Evolutionary conservation across 2,329 filamentous ascomycete genomes (phyloP).

Genomic region (Orbilia oligospora): DNA sequence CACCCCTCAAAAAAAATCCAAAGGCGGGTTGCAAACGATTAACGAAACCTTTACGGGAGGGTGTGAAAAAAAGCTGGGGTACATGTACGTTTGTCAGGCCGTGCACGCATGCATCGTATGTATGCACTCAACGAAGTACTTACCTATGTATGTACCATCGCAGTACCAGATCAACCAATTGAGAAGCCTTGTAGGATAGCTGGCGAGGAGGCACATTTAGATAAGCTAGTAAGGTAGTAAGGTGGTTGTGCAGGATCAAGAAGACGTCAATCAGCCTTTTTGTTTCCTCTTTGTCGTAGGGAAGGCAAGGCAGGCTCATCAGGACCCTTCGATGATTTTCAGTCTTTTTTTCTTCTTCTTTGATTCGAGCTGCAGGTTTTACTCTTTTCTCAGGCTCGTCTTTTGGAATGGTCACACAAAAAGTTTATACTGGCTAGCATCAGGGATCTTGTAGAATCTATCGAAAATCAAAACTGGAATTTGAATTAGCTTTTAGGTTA

Average conservation of each 20-base stretch:
- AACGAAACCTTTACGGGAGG: slow-evolving; percentile 10
- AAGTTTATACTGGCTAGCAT: slow-evolving; percentile 24
- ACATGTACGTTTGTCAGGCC: slow-evolving; percentile 46
- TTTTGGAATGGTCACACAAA: slow-evolving; percentile 15
- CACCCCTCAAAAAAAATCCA: background rate
- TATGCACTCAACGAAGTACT: slow-evolving; percentile 16
- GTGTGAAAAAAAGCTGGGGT: slow-evolving; percentile 51
- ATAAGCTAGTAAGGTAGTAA: slow-evolving; percentile 34
- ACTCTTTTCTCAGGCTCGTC: background rate
- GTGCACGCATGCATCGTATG: slow-evolving; percentile 48
- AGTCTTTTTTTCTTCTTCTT: background rate
- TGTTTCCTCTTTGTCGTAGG: background rate
- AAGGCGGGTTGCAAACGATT: slow-evolving; percentile 28
- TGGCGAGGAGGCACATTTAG: slow-evolving; percentile 31
- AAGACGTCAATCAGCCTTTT: slow-evolving; percentile 8
- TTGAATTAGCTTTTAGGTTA: slow-evolving; percentile 47
- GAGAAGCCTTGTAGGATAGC: slow-evolving; percentile 27
- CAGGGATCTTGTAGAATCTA: slow-evolving; percentile 14
- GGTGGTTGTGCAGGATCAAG: slow-evolving; percentile 1
- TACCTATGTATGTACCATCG: background rate
- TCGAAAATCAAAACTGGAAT: slow-evolving; percentile 31
- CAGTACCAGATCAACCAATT: slow-evolving; percentile 35
- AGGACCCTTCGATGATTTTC: background rate
- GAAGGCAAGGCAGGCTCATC: background rate
- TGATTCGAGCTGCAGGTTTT: too few species aligned